Evolutionary conservation across 441 rosid genomes (phyloP), one percentile per base, ranked within the genome.

Genomic region (Erodium chrysanthum): DNA sequence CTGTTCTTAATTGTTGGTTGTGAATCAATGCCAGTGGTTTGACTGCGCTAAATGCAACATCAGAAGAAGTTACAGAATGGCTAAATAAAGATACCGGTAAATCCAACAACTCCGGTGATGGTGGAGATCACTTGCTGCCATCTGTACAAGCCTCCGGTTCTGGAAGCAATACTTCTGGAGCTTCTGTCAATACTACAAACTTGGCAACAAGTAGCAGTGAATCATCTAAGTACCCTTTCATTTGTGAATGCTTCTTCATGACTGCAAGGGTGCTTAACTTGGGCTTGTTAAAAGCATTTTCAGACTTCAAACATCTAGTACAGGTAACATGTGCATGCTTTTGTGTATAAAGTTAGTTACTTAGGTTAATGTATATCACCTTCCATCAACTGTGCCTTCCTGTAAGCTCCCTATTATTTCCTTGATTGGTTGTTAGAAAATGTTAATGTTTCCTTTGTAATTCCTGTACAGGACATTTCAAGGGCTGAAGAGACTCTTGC

Each of bases 211-310:
- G 75, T 46, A 40, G 80, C 66, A 75, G 75, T 64, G 79, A 62
- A 72, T 80, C 72, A 65, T 54, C 78, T 58, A 88, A 86, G 75
- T 90, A 77, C 76, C 70, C 83, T 8, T 95, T 91, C 82, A 90
- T 90, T 40, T 90, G 96, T 78, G 97, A 95, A 84, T 87, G 97
- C 82, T 95, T 95, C 88, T 91, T 95, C 76, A 95, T 95, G 97
- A 88, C 97, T 50, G 96, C 96, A 66, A 83, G 97, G 88, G 97
- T 84, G 73, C 95, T 91, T 67, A 95, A 88, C 79, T 78, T 95
- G 84, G 96, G 99, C 70, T 86, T 95, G 68, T 68, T 95, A 70
- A 95, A 95, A 83, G 92, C 97, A 75, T 90, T 90, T 84, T 90
- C 97, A 2, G 97, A 95, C 82, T 95, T 88, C 68, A 95, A 91